Evolutionary conservation across 1,139 yeast genomes (phyloP).

Genomic region (Candida glucosophila): DNA sequence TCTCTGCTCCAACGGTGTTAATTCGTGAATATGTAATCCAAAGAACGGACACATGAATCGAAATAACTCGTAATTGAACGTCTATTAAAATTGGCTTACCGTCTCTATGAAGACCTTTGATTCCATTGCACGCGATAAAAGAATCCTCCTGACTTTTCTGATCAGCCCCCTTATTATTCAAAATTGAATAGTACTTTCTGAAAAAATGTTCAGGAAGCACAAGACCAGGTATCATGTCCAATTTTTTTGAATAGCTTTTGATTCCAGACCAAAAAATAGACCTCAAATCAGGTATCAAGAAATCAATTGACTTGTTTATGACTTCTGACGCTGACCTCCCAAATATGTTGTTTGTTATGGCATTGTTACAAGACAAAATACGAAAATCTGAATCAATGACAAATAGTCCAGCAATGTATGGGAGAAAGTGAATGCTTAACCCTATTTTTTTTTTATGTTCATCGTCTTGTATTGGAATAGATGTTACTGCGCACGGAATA

Average conservation of each 20-base stretch:
- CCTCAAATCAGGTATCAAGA: conserved; percentile 59
- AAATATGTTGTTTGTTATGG: conserved; percentile 70
- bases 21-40: conserved; percentile 85
- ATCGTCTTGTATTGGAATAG: conserved; percentile 40
- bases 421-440: conserved; percentile 64
- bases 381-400: conserved; percentile 49
- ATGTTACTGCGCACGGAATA: conserved; percentile 66
- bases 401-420: conserved; percentile 82
- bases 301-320: conserved; percentile 41
- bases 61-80: conserved; percentile 69
- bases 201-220: conserved; percentile 86
- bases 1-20: conserved; percentile 9
- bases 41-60: conserved; percentile 49
- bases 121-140: conserved; percentile 57
- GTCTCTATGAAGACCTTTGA: conserved; percentile 61
- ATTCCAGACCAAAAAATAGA: conserved; percentile 43
- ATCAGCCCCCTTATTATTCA: conserved; percentile 10
- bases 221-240: conserved; percentile 41
- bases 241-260: conserved; percentile 26
- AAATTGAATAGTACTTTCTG: conserved; percentile 42
- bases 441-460: conserved; percentile 31
- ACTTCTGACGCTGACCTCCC: conserved; percentile 51
- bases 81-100: conserved; percentile 62
- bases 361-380: conserved; percentile 64
- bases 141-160: conserved; percentile 22